Conservation (phyloP, 257 asterid genomes). For the Solanum sitiens region DNA sequence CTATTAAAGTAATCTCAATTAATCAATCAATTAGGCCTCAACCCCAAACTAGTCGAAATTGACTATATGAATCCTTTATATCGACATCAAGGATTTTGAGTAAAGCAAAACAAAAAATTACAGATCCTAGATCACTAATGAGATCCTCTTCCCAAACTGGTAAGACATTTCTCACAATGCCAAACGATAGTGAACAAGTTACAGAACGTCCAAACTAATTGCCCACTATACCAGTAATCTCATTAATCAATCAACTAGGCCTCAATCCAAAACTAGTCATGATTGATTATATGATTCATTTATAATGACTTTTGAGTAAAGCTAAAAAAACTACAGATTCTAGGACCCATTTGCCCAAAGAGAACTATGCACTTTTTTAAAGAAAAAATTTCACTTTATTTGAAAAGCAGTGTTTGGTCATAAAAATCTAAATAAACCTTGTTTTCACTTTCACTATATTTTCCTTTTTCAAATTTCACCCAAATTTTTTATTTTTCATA, state of each 20-base stretch:
- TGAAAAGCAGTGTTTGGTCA: background rate
- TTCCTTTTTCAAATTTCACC: background rate
- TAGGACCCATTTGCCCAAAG: background rate
- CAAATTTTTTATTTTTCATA: background rate
- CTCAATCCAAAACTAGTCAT: background rate
- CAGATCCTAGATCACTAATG: background rate
- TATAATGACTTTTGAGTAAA: background rate
- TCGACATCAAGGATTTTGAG: background rate
- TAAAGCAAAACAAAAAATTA: background rate
- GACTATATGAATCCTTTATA: background rate
- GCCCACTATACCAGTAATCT: background rate
- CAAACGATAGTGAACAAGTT: background rate
- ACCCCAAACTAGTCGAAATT: background rate
- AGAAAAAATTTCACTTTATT: background rate
- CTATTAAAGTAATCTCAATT: background rate
- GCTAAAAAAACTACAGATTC: background rate
- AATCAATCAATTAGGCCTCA: background rate
- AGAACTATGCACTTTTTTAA: background rate
- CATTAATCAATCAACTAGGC: background rate
- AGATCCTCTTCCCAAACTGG: background rate
- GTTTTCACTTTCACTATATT: background rate
- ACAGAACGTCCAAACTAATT: background rate
- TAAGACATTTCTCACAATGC: background rate
- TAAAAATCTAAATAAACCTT: background rate
- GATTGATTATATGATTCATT: background rate